Evolutionary conservation across 2,329 filamentous ascomycete genomes (phyloP), one percentile per base, ranked within the genome.

Genomic region (Coniochaeta sp.): DNA sequence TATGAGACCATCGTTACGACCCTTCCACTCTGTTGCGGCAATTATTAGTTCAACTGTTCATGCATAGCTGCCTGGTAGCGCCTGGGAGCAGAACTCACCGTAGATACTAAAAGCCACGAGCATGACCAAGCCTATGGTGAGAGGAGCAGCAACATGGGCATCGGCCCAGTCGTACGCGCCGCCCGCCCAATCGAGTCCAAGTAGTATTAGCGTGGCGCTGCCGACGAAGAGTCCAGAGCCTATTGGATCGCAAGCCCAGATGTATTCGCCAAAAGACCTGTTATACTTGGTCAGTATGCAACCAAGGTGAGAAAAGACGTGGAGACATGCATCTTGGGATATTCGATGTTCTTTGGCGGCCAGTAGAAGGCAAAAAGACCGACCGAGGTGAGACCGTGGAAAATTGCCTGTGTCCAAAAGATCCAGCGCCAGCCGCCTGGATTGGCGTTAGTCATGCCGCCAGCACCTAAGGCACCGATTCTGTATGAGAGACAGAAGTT

Each of bases 381-480:
- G 0, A 81, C 38, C 1, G 75, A 73, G 0, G 79, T 81, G 16
- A 75, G 69, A 9, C 75, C 73, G 62, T 83, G 81, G 62, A 84
- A 78, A 7, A 73, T 80, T 1, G 81, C 81, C 68, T 84, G 81
- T 16, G 84, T 81, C 81, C 81, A 85, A 66, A 83, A 85, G 64
- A 85, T 84, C 64, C 78, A 76, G 1, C 82, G 73, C 81, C 81
- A 85, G 22, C 81, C 81, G 1, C 68, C 71, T 0, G 73, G 63
- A 58, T 72, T 72, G 14, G 74, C 67, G 61, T 81, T 80, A 0
- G 81, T 82, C 2, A 83, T 77, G 8, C 76, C 80, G 2, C 81
- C 82, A 7, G 81, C 79, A 28, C 78, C 76, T 5, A 84, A 72
- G 14, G 72, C 69, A 14, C 79, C 81, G 17, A 81, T 70, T 1